These are phyloP conservation scores for Psilocybe cubensis DNA, from an alignment of 768 basidiomycete species.

Conservation along the genomic window DNA sequence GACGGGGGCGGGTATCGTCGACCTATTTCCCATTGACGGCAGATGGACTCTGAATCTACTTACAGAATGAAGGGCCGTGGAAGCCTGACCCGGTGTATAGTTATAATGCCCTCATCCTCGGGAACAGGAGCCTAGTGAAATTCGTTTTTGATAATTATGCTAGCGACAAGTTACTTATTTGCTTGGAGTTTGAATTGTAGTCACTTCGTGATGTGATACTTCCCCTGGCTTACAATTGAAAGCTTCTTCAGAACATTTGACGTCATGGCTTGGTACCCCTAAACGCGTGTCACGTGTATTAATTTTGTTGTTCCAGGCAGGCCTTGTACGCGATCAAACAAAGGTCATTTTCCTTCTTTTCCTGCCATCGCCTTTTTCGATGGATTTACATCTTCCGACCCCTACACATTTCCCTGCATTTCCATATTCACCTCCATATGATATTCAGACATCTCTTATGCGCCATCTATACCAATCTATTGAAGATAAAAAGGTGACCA, in stretches of 20 bases:
- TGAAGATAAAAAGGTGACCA: conserved; percentile 73
- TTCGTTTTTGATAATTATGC: background rate
- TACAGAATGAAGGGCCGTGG: background rate
- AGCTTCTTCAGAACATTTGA: background rate
- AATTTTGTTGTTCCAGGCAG: background rate
- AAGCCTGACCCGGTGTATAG: background rate
- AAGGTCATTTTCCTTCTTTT: background rate
- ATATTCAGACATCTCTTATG: conserved; percentile 89
- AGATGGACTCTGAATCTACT: conserved; percentile 10
- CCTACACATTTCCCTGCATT: conserved; percentile 77
- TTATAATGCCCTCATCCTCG: conserved; percentile 5
- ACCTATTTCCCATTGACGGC: conserved; percentile 2
- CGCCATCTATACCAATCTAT: conserved; percentile 81
- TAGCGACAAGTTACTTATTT: background rate
- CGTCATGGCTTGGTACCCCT: conserved; percentile 5
- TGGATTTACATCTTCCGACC: conserved; percentile 54
- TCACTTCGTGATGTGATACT: too few relatives aligned
- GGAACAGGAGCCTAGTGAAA: background rate
- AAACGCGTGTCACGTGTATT: conserved; percentile 21
- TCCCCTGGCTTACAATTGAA: background rate
- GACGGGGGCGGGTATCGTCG: background rate
- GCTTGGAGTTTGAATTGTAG: background rate
- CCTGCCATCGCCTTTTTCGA: conserved; percentile 5
- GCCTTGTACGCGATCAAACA: conserved; percentile 2
- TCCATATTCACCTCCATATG: conserved; percentile 82